Conservation (phyloP, 2,329 filamentous ascomycete species). For the Diaporthe sp. region DNA sequence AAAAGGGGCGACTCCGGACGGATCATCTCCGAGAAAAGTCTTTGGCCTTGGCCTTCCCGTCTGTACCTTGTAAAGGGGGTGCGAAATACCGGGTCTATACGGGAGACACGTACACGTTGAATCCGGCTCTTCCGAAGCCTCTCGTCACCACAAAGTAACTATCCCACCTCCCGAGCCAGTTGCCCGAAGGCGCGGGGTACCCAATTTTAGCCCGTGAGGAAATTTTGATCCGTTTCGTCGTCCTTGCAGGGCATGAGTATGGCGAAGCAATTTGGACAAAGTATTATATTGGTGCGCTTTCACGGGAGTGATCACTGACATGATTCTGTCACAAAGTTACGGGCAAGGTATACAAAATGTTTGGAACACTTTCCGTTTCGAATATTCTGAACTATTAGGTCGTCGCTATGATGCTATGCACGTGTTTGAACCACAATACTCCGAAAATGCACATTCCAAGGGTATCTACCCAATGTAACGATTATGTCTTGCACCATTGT, state of each 20-base stretch:
- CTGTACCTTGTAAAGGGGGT: background rate
- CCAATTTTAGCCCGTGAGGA: too few species aligned
- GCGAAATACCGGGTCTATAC: constrained; percentile 10
- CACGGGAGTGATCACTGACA: background rate
- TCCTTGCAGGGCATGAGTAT: too few species aligned
- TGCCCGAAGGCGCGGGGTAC: background rate
- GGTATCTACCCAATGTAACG: background rate
- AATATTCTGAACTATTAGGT: constrained; percentile 14
- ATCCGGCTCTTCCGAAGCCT: background rate
- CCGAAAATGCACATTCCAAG: background rate
- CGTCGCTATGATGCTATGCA: constrained; percentile 3
- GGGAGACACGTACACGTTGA: background rate
- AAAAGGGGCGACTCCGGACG: background rate
- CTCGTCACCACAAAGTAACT: background rate
- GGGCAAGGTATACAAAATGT: too few species aligned
- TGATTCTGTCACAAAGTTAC: background rate
- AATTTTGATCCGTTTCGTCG: background rate
- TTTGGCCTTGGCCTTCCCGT: background rate
- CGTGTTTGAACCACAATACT: background rate
- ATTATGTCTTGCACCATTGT: background rate
- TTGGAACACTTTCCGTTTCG: background rate
- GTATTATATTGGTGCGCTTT: too few species aligned
- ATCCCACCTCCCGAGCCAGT: background rate
- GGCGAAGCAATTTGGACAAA: too few species aligned
- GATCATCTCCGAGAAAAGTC: constrained; percentile 10